Conservation (phyloP, 352 stramenopile genomes). For the Phytophthora agathidicida region DNA sequence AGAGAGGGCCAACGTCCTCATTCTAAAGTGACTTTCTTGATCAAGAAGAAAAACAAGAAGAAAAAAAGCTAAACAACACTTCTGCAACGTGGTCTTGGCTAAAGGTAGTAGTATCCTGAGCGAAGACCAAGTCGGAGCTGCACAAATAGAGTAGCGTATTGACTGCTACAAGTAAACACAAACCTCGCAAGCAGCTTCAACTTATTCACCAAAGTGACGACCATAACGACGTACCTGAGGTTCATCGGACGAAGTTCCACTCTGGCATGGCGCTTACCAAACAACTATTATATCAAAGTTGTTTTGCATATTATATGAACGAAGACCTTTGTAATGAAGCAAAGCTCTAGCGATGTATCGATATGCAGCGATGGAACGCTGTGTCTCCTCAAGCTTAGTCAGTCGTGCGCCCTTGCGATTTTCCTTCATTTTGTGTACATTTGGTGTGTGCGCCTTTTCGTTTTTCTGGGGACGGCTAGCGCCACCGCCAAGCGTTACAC, state of each 20-base stretch:
- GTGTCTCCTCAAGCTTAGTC: too few relatives aligned
- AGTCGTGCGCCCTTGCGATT: too few relatives aligned
- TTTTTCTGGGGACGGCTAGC: constrained; percentile 1
- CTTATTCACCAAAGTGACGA: constrained; percentile 3
- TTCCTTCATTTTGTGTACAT: constrained; percentile 4
- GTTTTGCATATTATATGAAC: too few relatives aligned
- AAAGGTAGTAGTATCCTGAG: background rate
- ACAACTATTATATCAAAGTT: too few relatives aligned
- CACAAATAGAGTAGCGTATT: too few relatives aligned
- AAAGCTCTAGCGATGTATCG: too few relatives aligned
- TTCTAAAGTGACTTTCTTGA: constrained; percentile 16
- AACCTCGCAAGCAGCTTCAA: constrained; percentile 1
- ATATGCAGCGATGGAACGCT: too few relatives aligned
- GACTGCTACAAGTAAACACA: background rate
- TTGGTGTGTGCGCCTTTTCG: constrained; percentile 19
- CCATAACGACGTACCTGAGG: constrained; percentile 15
- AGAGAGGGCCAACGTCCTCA: constrained; percentile 5
- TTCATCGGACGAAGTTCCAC: background rate
- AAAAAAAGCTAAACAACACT: constrained; percentile 11
- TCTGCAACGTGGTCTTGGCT: background rate
- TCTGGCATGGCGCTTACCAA: background rate
- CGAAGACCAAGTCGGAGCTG: too few relatives aligned
- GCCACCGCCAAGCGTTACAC: constrained; percentile 3
- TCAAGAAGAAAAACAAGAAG: constrained; percentile 7
- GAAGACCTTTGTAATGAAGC: too few relatives aligned